Evolutionary conservation across 2,329 filamentous ascomycete species (phyloP), one percentile per base, ranked within the genome.

Genomic region (Paraphaeosphaeria minitans): DNA sequence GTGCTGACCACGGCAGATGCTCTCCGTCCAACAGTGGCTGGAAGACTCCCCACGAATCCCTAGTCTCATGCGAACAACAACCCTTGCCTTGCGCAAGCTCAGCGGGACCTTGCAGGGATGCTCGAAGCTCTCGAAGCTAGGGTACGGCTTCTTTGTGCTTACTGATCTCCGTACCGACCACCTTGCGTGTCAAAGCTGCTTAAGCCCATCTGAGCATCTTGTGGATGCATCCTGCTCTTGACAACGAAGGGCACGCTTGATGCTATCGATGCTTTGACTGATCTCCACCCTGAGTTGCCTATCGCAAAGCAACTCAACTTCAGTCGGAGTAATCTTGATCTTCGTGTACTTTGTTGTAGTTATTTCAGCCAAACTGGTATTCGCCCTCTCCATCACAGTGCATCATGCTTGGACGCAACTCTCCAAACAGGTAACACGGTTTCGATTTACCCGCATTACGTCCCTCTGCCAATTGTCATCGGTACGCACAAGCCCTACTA

Each of bases 401-500:
- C 24, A 27, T 27, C 24, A 3, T 27, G 24, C 6, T 27, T 27
- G 24, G 24, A 27, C n/a, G 37, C 24, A 35, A 47, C 57, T 57
- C 33, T 57, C 51, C 24, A 41, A 61, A 53, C 1, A 9, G 57
- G 55, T 10, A 55, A 51, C 53, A 39, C 42, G 33, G 33, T 53
- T 27, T 31, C 48, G 22, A 48, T 60, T 63, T 60, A 65, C 27
- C 58, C 57, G 60, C 62, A 61, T 62, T 57, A 21, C 16, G 12
- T 37, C 57, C 48, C 39, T 54, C 35, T 16, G 41, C 42, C 43
- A 31, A 56, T 22, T 52, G 48, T 53, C 46, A n/a, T 39, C 8
- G 13, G 39, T 47, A 55, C 31, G 58, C 53, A 43, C 50, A 60
- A 61, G 49, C 57, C 16, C 21, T 33, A 6, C 37, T 16, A 39